A percentile compares a stretch with the other conserved stretches of the same genome.
phyloP scores from a whole-genome alignment of 2,329 filamentous ascomycete genomes.

The Aspergillus brunneoviolaceus region DNA sequence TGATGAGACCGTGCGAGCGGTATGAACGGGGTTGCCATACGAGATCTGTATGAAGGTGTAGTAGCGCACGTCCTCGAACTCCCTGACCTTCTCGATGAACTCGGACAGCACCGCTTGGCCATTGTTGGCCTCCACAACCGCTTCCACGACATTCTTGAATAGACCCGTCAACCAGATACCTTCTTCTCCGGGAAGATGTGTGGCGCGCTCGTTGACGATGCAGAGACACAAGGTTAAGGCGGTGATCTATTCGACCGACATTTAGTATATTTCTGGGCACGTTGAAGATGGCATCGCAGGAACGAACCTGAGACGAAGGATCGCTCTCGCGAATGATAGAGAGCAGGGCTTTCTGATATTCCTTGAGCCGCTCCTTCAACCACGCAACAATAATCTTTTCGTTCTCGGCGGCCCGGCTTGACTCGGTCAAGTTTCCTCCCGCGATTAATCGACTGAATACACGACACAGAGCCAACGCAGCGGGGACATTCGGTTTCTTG shows the following conservation, averaged over 20 bases:
- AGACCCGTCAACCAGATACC: slow-evolving; percentile 69
- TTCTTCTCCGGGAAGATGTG: slow-evolving; percentile 59
- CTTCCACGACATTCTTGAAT: slow-evolving; percentile 64
- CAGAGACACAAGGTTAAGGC: slow-evolving; percentile 80
- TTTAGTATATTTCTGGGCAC: slow-evolving; percentile 13
- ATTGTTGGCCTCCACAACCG: slow-evolving; percentile 59
- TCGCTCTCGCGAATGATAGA: slow-evolving; percentile 61
- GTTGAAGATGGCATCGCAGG: neutral
- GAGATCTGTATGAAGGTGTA: slow-evolving; percentile 74
- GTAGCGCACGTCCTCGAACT: slow-evolving; percentile 81
- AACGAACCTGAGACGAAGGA: slow-evolving; percentile 52
- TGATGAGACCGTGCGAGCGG: neutral
- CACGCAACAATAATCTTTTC: slow-evolving; percentile 73
- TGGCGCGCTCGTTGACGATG: slow-evolving; percentile 75
- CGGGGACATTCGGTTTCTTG: slow-evolving; percentile 61
- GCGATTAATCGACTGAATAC: slow-evolving; percentile 81
- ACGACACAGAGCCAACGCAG: slow-evolving; percentile 78
- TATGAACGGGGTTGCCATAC: slow-evolving; percentile 49
- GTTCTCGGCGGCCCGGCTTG: slow-evolving; percentile 66
- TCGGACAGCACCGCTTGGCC: slow-evolving; percentile 64
- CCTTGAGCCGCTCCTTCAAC: slow-evolving; percentile 71
- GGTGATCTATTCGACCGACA: slow-evolving; percentile 52
- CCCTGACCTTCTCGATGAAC: slow-evolving; percentile 72
- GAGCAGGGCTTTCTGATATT: slow-evolving; percentile 66
- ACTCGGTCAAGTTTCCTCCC: slow-evolving; percentile 67